Evolutionary conservation across 768 basidiomycete species (phyloP), one percentile per base, ranked within the genome.

Genomic region (Lentinus tigrinus): DNA sequence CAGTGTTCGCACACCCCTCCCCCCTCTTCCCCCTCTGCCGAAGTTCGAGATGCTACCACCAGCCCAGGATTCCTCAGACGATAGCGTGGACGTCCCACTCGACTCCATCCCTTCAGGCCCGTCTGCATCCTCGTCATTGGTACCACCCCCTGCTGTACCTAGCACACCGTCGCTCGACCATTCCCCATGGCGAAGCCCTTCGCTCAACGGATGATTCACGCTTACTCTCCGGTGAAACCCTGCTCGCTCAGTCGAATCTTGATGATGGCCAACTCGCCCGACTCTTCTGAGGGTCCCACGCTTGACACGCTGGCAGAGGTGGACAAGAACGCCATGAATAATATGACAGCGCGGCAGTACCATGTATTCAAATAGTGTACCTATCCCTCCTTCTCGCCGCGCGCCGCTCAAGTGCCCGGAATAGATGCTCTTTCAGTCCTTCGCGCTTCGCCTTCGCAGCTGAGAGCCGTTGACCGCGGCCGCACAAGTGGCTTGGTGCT

Each of bases 191-290:
- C 88, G 2, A 91, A 89, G 65, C 88, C 90, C 10, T 74, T 86
- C 47, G 85, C 82, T 1, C 72, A 77, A 53, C 83, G 79, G 54
- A 89, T 90, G 85, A 78, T 82, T 4, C 91, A 93, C 62, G 89
- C 90, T 0, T 93, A 93, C 62, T 92, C 91, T 0, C 91, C 91
- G 27, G 85, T 77, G 2, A 86, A 84, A 69, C 91, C 91, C 0
- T 91, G 89, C 60, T 91, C 91, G 2, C 77, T 93, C 34, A 91
- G 88, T 58, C 81, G 90, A 13, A 91, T 93, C 53, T 77, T 92
- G 21, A 83, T 86, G 85, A 76, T 92, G 42, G 79, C 78, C 3
- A 75, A 86, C 60, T 89, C 88, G 9, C 70, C 67, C 43, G 63
- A 62, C 38, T 61, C 63, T 27, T 61, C 70, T 2, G 62, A 62